These are phyloP conservation scores for Cercospora sesami DNA, from an alignment of 2,329 filamentous ascomycete genomes.

Conservation along the genomic window DNA sequence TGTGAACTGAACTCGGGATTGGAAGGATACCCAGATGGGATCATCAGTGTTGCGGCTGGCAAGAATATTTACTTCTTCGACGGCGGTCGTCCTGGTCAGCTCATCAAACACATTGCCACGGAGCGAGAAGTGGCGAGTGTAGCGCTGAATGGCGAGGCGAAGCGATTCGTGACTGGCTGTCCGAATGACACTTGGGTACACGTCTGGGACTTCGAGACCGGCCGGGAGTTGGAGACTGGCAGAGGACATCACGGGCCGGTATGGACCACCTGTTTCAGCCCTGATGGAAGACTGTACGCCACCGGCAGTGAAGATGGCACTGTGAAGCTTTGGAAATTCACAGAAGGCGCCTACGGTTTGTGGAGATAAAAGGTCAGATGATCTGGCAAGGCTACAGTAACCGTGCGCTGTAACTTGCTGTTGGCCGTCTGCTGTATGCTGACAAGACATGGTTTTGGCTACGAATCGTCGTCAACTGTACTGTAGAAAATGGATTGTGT, in stretches of 20 bases:
- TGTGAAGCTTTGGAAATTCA: slow-evolving; percentile 84
- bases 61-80: slow-evolving; percentile 93
- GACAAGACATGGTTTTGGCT: not conserved
- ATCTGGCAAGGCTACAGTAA: not conserved
- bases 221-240: slow-evolving; percentile 82
- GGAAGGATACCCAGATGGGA: slow-evolving; percentile 61
- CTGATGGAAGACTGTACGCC: slow-evolving; percentile 92
- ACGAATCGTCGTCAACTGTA: not conserved
- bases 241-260: slow-evolving; percentile 97
- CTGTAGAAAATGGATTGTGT: not conserved
- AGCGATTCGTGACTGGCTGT: slow-evolving; percentile 85
- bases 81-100: slow-evolving; percentile 64
- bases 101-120: slow-evolving; percentile 77
- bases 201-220: slow-evolving; percentile 84
- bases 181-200: slow-evolving; percentile 95
- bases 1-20: slow-evolving; percentile 81
- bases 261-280: slow-evolving; percentile 93
- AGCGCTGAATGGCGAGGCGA: slow-evolving; percentile 75
- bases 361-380: slow-evolving; percentile 52
- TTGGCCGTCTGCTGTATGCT: not conserved
- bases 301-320: slow-evolving; percentile 97
- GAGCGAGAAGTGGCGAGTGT: slow-evolving; percentile 88
- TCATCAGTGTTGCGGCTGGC: slow-evolving; percentile 88
- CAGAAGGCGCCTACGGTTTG: slow-evolving; percentile 63
- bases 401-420: not conserved